These are phyloP conservation scores for Filobasidium uniguttulatum DNA, from an alignment of 1,284 basidiomycete genomes.

Conservation along the genomic window DNA sequence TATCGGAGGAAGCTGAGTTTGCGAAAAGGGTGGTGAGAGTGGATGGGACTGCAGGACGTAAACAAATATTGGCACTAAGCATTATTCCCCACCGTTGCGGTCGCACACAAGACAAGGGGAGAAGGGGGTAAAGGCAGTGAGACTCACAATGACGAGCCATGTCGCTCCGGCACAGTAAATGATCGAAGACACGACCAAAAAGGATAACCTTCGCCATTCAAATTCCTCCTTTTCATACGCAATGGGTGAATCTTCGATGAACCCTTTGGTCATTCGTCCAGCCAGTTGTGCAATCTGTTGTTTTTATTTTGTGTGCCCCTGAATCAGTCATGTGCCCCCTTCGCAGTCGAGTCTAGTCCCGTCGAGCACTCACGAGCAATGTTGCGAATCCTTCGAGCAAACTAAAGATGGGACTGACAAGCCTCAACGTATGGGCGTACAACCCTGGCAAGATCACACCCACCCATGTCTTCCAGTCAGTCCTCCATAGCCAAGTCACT, in stretches of 20 bases:
- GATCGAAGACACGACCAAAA: constrained; percentile 29
- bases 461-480: constrained; percentile 18
- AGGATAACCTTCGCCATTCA: constrained; percentile 35
- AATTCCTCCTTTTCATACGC: constrained; percentile 26
- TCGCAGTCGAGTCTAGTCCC: background rate
- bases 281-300: constrained; percentile 33
- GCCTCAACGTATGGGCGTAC: constrained; percentile 33
- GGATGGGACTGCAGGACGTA: constrained; percentile 5
- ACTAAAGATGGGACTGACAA: constrained; percentile 36
- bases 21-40: constrained; percentile 19
- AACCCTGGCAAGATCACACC: constrained; percentile 31
- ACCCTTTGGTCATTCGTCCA: constrained; percentile 35
- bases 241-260: constrained; percentile 28
- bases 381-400: constrained; percentile 30
- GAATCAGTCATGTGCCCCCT: background rate
- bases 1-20: constrained; percentile 27
- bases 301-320: background rate
- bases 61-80: background rate
- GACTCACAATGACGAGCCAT: constrained; percentile 29
- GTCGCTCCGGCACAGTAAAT: constrained; percentile 33
- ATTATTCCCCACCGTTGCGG: background rate
- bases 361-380: constrained; percentile 6
- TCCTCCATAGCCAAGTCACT: background rate
- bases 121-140: too few relatives aligned
- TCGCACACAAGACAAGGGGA: background rate